These are phyloP conservation scores for Penicillium sp. DNA, from an alignment of 2,329 filamentous ascomycete species.

Conservation along the genomic window DNA sequence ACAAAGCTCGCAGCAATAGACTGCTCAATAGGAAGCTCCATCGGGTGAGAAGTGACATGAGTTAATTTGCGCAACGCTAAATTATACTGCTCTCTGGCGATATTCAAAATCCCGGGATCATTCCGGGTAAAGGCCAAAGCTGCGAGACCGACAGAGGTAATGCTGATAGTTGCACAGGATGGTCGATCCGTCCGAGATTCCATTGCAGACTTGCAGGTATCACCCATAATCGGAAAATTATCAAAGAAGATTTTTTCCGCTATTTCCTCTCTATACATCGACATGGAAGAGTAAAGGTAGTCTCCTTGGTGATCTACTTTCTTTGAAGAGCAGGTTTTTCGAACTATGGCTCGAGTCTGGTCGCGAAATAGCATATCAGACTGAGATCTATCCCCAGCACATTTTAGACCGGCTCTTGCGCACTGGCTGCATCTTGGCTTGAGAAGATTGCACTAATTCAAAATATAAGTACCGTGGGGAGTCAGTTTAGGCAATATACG, in stretches of 20 bases:
- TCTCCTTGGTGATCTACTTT: too few species aligned
- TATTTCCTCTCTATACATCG: too few species aligned
- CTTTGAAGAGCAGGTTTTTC: too few species aligned
- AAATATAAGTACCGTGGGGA: not conserved
- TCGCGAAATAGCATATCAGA: not conserved
- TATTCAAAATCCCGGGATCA: conserved; percentile 3
- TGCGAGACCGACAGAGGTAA: conserved; percentile 10
- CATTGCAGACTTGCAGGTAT: conserved; percentile 5
- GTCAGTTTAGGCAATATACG: too few species aligned
- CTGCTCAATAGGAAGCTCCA: not conserved
- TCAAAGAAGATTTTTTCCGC: conserved; percentile 7
- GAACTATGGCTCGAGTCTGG: not conserved
- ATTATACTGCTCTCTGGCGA: conserved; percentile 5
- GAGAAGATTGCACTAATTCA: not conserved
- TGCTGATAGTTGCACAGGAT: conserved; percentile 1
- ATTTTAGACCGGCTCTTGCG: not conserved
- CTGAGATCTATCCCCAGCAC: not conserved
- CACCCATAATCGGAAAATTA: conserved; percentile 2
- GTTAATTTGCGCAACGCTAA: not conserved
- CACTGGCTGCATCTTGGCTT: not conserved
- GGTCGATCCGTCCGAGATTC: not conserved
- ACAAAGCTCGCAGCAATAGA: conserved; percentile 6
- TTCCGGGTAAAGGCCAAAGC: conserved; percentile 7
- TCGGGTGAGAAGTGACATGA: not conserved
- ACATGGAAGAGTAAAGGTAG: too few species aligned